These are phyloP conservation scores for Aphanomyces stellatus DNA, from an alignment of 352 stramenopile genomes.

Conservation along the genomic window DNA sequence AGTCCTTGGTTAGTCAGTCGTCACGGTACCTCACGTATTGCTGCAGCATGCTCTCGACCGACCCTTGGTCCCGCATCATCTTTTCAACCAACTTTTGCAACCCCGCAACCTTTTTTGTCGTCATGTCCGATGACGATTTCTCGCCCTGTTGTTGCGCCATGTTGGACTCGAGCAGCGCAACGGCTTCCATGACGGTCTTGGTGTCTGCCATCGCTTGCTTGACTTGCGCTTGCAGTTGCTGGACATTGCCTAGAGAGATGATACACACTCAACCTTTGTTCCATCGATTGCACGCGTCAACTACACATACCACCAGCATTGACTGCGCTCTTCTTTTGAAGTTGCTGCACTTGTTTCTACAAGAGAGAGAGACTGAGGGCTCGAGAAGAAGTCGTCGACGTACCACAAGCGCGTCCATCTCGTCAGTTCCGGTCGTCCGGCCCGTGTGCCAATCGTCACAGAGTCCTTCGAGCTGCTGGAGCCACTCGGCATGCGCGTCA, in stretches of 20 bases:
- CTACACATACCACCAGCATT: too few species aligned
- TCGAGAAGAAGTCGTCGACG: too few species aligned
- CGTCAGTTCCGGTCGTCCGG: background rate
- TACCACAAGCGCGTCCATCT: constrained; percentile 8
- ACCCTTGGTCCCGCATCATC: constrained; percentile 60
- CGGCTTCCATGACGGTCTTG: background rate
- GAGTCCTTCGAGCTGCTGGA: constrained; percentile 57
- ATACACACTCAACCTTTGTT: too few species aligned
- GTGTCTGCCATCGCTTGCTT: constrained; percentile 17
- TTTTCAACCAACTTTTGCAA: constrained; percentile 72
- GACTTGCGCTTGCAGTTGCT: background rate
- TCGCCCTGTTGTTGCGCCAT: background rate
- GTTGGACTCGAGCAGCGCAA: constrained; percentile 8
- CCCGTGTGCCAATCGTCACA: constrained; percentile 10
- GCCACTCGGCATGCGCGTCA: constrained; percentile 63
- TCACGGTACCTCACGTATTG: constrained; percentile 66
- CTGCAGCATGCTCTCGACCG: constrained; percentile 58
- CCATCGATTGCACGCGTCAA: too few species aligned
- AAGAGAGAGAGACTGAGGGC: background rate
- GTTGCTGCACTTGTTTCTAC: constrained; percentile 3
- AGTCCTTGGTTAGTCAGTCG: too few species aligned
- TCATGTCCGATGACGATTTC: background rate
- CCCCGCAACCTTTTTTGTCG: constrained; percentile 36
- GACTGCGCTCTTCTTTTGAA: background rate
- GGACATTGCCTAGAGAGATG: background rate